Base-by-base conservation (phyloP, 2,329 filamentous ascomycete genomes). In the Alternaria alternata region DNA sequence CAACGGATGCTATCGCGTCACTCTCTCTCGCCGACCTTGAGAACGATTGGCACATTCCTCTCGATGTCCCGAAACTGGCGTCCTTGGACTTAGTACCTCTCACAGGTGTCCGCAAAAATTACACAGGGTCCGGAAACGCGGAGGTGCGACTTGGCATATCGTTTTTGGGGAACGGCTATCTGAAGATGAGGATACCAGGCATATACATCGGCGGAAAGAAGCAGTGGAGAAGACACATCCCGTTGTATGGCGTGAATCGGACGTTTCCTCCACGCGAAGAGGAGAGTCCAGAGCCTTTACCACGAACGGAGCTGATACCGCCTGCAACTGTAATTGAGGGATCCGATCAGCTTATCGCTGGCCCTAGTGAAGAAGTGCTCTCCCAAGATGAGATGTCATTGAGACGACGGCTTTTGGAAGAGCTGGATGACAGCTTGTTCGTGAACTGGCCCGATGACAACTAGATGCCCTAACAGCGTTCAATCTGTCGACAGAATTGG, bases 1-100 rank as follows among this genome's bases (percentile, higher is more conserved):
- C n/a, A 30, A 14, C 28, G 26, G 43, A 32, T 3, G 26, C 3
- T 18, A 47, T 5, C 8, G 43, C 26, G 28, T 12, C n/a, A 11
- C 43, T 47, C 18, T 47, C 26, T 0, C 26, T 30, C 1, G 0
- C 0, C n/a, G 26, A n/a, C 5, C 3, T 47, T 1, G 12, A 20
- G 4, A 32, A 47, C n/a, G 26, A 47, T 8, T 47, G 43, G 43
- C 43, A 47, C n/a, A 1, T 47, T 0, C n/a, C 43, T 3, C 26
- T 47, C 43, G 3, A 30, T 6, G 26, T 47, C 3, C 26, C 26
- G 5, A 30, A 32, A 47, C 1, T 3, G 16, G 3, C 43, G 0
- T 32, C 26, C 7, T 4, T n/a, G 9, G 26, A 46, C 9, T 3
- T 30, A 2, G n/a, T 12, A 20, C 43, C 43, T 4, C 26, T 30